Evolutionary conservation across 805 yeast species (phyloP).

Genomic region (Metschnikowia kofuensis): DNA sequence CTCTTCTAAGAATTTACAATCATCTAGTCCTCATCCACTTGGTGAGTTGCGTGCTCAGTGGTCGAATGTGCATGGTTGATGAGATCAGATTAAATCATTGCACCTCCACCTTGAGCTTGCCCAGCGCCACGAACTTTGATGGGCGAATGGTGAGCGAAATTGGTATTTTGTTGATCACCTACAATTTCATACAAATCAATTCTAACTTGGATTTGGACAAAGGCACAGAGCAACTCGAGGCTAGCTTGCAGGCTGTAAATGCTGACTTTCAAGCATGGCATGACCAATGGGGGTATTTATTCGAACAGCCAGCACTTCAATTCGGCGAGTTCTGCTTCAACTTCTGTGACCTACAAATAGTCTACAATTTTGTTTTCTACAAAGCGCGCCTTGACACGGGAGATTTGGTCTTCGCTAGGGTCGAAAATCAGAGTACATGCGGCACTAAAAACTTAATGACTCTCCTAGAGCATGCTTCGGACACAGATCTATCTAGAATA

Average conservation of each 20-base stretch:
- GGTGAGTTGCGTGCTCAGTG: constrained; percentile 62
- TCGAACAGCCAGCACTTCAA: constrained; percentile 69
- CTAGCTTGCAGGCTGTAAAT: constrained; percentile 34
- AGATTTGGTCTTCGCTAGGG: neutral
- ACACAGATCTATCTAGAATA: constrained; percentile 31
- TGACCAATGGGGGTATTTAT: constrained; percentile 65
- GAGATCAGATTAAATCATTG: constrained; percentile 58
- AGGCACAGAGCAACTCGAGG: constrained; percentile 15
- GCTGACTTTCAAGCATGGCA: constrained; percentile 59
- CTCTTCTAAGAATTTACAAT: constrained; percentile 66
- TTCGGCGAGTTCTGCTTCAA: constrained; percentile 72
- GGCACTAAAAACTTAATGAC: constrained; percentile 22
- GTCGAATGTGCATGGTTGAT: constrained; percentile 62
- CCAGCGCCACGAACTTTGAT: constrained; percentile 71
- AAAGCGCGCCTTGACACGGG: constrained; percentile 2
- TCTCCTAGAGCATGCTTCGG: constrained; percentile 25
- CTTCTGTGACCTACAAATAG: constrained; percentile 53
- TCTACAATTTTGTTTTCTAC: constrained; percentile 35
- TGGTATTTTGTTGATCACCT: constrained; percentile 54
- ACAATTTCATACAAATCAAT: constrained; percentile 50
- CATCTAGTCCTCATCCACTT: constrained; percentile 67
- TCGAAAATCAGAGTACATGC: constrained; percentile 3
- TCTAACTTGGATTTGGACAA: constrained; percentile 17
- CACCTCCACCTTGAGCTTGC: constrained; percentile 51
- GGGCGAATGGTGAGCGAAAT: constrained; percentile 81